Base-by-base conservation (phyloP, 495 filamentous ascomycete species). In the Aspergillus nanangensis region DNA sequence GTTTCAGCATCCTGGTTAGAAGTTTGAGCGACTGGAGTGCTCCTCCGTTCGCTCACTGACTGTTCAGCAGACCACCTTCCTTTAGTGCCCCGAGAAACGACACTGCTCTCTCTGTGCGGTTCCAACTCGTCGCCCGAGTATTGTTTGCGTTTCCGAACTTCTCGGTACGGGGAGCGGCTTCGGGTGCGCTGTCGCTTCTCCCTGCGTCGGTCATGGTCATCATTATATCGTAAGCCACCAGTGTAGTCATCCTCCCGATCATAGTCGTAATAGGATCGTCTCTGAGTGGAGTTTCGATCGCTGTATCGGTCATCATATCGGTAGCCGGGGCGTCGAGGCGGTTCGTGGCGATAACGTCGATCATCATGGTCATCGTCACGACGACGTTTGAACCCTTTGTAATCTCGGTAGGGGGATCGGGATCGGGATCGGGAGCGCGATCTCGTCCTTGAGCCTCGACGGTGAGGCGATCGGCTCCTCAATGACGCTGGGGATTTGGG, bases 21-120 rank as follows among this genome's bases (percentile, higher is more conserved):
- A 75, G 63, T 55, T 65, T 52, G 78, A 81, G 74, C 70, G 67
- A 66, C 63, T 64, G 70, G 69, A 65, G 71, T 55, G 54, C 69
- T 70, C 67, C 74, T 76, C 74, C 78, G 70, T 72, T 84, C 80
- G 78, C 76, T 84, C 80, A 82, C 78, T 78, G 75, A 78, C 72
- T 79, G 75, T 70, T 84, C 74, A 65, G 60, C 66, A 52, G 64
- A 72, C 60, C 71, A 52, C 49, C 55, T 67, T 49, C 60, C 54
- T 49, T 56, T 56, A 41, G 49, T 47, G 48, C 58, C 58, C 36
- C 44, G 47, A 27, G 53, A 53, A 29, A 53, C 44, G 29, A 42
- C 44, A 11, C 37, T 43, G 21, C 44, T 49, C 37, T 56, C 60
- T 35, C 45, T 48, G 21, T 47, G 57, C 19, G 55, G 31, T 20